phyloP scores from a whole-genome alignment of 129 eudicot species.

The Tagetes patula region DNA sequence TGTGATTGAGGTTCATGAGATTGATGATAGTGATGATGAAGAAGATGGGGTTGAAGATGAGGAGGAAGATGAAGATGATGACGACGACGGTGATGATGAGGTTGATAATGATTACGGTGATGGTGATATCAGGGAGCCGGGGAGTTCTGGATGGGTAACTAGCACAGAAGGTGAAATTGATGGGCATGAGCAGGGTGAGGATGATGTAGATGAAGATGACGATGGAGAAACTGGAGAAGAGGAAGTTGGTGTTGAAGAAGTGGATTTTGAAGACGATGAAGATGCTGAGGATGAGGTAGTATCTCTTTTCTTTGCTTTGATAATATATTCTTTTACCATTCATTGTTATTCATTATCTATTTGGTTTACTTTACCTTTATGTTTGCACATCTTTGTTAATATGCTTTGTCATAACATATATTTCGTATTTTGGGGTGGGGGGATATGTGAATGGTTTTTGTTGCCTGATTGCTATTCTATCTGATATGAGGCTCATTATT shows the following conservation, averaged over 20 bases:
- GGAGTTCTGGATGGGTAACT: constrained; percentile 57
- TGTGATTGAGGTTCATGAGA: constrained; percentile 87
- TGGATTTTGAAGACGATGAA: constrained; percentile 71
- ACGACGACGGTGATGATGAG: constrained; percentile 51
- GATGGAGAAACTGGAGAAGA: constrained; percentile 96
- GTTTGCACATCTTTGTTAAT: not conserved
- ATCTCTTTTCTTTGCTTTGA: constrained; percentile 18
- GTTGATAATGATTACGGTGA: constrained; percentile 63
- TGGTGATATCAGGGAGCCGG: constrained; percentile 64
- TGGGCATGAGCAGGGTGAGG: constrained; percentile 98
- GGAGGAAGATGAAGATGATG: constrained; percentile 80
- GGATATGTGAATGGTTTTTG: not conserved
- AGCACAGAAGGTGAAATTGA: constrained; percentile 95
- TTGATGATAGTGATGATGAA: constrained; percentile 74
- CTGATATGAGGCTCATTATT: not conserved
- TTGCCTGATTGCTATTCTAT: constrained; percentile 9
- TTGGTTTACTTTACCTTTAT: not conserved
- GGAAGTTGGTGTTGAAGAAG: constrained; percentile 69
- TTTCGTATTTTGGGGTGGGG: not conserved
- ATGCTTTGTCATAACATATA: not conserved
- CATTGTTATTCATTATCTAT: not conserved
- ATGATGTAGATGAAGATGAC: constrained; percentile 91
- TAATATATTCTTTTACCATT: not conserved
- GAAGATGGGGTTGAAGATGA: constrained; percentile 83
- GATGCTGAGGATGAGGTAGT: constrained; percentile 84